These are phyloP conservation scores for Daldinia grandis DNA, from an alignment of 495 filamentous ascomycete genomes.

Conservation along the genomic window DNA sequence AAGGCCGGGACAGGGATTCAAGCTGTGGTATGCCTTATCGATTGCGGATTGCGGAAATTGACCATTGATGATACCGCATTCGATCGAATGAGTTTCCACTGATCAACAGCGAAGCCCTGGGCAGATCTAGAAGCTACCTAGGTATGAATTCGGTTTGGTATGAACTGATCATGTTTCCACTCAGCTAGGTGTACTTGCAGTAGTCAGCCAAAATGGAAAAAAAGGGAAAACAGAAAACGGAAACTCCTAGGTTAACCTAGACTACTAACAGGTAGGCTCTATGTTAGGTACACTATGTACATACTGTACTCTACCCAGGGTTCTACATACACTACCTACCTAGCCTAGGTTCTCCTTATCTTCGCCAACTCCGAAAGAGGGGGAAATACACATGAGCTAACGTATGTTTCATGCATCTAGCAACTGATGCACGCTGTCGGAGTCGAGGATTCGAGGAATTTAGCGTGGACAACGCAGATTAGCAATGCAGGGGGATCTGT, in stretches of 20 bases:
- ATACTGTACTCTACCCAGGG: no score
- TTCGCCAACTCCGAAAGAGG: constrained; percentile 22
- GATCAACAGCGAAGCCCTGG: constrained; percentile 30
- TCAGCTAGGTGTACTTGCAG: not conserved
- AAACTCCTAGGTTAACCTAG: not conserved
- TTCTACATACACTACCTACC: no score
- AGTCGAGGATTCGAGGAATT: not conserved
- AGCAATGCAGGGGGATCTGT: not conserved
- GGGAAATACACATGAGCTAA: constrained; percentile 6
- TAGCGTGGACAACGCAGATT: constrained; percentile 14
- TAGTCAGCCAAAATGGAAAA: constrained; percentile 12
- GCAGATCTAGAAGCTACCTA: constrained; percentile 39
- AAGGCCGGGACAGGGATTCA: constrained; percentile 12
- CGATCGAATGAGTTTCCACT: not conserved
- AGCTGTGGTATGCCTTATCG: constrained; percentile 27
- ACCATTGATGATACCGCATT: constrained; percentile 24
- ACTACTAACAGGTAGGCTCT: no score
- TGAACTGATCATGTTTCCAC: constrained; percentile 6
- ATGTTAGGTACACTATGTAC: no score
- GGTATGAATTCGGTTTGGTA: not conserved
- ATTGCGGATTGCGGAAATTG: constrained; percentile 31
- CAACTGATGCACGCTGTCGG: constrained; percentile 16
- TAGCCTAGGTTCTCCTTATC: constrained; percentile 18
- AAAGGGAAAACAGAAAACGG: not conserved
- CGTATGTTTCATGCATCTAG: constrained; percentile 14